Conservation (phyloP, 2,329 filamentous ascomycete species). For the Alternaria sp. region DNA sequence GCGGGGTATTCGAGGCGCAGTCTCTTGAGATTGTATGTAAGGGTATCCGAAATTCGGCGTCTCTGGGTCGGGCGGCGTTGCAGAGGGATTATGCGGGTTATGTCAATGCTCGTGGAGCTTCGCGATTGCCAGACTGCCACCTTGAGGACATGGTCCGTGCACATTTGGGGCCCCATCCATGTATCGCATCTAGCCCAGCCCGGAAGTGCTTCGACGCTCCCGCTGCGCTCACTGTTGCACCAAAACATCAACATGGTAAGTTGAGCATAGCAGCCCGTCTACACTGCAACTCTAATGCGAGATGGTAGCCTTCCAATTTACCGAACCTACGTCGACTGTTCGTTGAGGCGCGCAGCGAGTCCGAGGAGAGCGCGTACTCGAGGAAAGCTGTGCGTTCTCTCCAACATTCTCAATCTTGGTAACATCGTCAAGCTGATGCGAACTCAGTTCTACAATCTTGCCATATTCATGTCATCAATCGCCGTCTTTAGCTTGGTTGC, state of each 20-base stretch:
- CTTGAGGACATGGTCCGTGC: conserved; percentile 40
- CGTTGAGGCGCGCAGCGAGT: conserved; percentile 90
- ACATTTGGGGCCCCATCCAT: not conserved
- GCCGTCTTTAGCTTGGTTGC: conserved; percentile 93
- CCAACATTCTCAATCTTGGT: not conserved
- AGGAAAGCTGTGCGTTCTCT: conserved; percentile 78
- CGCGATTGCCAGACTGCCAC: conserved; percentile 42
- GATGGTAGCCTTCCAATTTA: conserved; percentile 72
- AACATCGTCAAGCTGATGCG: not conserved
- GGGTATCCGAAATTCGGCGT: not conserved
- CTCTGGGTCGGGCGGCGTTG: conserved; percentile 13
- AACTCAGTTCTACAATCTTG: conserved; percentile 91
- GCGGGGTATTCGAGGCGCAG: conserved; percentile 6
- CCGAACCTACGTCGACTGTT: conserved; percentile 96
- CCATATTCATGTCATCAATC: conserved; percentile 95
- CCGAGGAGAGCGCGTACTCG: conserved; percentile 93
- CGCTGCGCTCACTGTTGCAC: conserved; percentile 8
- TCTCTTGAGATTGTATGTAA: not conserved
- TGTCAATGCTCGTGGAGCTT: conserved; percentile 29
- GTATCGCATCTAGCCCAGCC: conserved; percentile 15
- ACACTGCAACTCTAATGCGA: not conserved
- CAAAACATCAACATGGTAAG: conserved; percentile 29
- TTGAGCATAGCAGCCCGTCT: not conserved
- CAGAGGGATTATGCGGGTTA: conserved; percentile 18
- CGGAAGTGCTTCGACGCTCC: conserved; percentile 14